These are phyloP conservation scores for Tylopilus sp. DNA, from an alignment of 768 basidiomycete genomes.

Conservation along the genomic window DNA sequence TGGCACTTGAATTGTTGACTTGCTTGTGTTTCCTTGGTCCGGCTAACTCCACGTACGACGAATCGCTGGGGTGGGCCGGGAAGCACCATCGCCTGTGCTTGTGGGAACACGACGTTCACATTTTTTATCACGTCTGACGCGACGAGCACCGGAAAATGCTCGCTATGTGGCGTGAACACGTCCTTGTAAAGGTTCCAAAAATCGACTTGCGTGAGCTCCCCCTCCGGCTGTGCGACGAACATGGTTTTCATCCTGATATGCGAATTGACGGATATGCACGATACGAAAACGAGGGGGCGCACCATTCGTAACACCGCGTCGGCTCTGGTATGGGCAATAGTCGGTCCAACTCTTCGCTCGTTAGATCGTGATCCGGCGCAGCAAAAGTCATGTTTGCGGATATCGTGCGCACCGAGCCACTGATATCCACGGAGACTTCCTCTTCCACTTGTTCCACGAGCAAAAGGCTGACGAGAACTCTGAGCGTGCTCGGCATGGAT, in stretches of 20 bases:
- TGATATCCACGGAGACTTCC: slow-evolving; percentile 59
- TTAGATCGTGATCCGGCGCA: slow-evolving; percentile 62
- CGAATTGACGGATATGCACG: slow-evolving; percentile 10
- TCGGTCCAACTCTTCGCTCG: slow-evolving; percentile 62
- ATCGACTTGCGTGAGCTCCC: slow-evolving; percentile 88
- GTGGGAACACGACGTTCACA: slow-evolving; percentile 79
- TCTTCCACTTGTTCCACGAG: slow-evolving; percentile 73
- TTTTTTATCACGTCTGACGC: slow-evolving; percentile 96
- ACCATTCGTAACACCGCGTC: slow-evolving; percentile 83
- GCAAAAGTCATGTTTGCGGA: slow-evolving; percentile 47
- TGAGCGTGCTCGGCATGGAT: slow-evolving; percentile 67
- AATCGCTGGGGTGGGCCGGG: slow-evolving; percentile 71
- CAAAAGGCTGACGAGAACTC: slow-evolving; percentile 63
- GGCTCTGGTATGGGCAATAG: slow-evolving; percentile 65
- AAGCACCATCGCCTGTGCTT: slow-evolving; percentile 84
- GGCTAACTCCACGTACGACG: slow-evolving; percentile 82
- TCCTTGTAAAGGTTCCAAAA: slow-evolving; percentile 95
- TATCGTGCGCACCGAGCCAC: slow-evolving; percentile 54
- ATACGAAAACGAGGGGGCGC: slow-evolving; percentile 14
- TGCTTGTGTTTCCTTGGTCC: slow-evolving; percentile 54
- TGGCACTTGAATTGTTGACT: slow-evolving; percentile 70
- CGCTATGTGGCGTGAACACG: slow-evolving; percentile 61
- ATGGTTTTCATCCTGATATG: slow-evolving; percentile 81
- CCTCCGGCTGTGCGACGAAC: slow-evolving; percentile 72
- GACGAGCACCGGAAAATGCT: slow-evolving; percentile 59